Percentiles rank a stretch among this genome's conserved stretches.
Evolutionary conservation across 202 grass and related monocot species (phyloP).

Genomic region (Musa balbisiana): DNA sequence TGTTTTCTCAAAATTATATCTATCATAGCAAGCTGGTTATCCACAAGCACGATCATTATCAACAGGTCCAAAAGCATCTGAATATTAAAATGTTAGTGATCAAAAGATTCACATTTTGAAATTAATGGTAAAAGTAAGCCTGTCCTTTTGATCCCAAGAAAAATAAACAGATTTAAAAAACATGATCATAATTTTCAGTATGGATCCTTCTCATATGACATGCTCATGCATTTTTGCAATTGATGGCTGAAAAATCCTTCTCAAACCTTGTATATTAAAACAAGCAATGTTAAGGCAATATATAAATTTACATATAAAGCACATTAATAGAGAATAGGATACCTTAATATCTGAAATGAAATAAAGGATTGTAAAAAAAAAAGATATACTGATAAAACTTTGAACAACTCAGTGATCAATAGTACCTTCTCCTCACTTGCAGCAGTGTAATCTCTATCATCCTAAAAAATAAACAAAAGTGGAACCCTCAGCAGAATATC

Average conservation of each 20-base stretch:
- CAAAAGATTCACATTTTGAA: not conserved
- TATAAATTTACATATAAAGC: not conserved
- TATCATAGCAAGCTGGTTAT: too few species aligned
- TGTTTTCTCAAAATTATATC: not conserved
- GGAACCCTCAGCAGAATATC: not conserved
- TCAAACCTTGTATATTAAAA: not conserved
- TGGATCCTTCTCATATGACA: too few species aligned
- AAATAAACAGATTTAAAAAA: not conserved
- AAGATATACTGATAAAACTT: not conserved
- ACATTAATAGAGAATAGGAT: not conserved
- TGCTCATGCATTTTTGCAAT: not conserved
- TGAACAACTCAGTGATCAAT: slow-evolving; percentile 2
- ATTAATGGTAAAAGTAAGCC: not conserved
- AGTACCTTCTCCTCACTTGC: slow-evolving; percentile 68
- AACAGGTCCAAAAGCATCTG: too few species aligned
- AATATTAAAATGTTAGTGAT: too few species aligned
- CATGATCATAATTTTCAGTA: too few species aligned
- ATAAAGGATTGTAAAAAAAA: not conserved
- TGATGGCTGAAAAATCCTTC: not conserved
- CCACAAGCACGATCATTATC: too few species aligned
- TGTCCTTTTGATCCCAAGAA: not conserved
- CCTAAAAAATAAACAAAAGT: slow-evolving; percentile 38
- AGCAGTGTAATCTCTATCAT: slow-evolving; percentile 63
- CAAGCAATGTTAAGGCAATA: not conserved
- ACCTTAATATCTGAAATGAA: not conserved